Percentiles rank a stretch among this genome's conserved stretches.
Evolutionary conservation across 2,329 filamentous ascomycete genomes (phyloP).

Genomic region (Ceratocystis ficicola): DNA sequence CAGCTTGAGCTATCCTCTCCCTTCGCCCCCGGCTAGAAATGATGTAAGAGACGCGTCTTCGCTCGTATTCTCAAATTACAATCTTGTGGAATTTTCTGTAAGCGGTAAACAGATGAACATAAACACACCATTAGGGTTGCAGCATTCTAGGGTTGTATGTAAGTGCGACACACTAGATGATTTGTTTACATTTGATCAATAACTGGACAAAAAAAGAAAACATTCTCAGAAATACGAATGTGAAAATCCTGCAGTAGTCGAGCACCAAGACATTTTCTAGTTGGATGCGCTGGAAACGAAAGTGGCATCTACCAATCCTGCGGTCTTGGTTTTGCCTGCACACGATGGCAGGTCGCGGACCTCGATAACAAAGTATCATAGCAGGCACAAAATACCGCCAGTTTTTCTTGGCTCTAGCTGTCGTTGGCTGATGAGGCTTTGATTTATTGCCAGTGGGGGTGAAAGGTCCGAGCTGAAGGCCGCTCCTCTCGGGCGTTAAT

Average conservation of each 20-base stretch:
- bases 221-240: background rate
- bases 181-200: background rate
- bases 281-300: background rate
- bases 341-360: background rate
- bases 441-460: background rate
- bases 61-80: constrained; percentile 8
- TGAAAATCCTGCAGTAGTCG: constrained; percentile 1
- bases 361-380: background rate
- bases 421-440: background rate
- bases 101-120: background rate
- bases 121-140: no score
- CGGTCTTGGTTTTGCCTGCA: background rate
- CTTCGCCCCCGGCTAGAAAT: no score
- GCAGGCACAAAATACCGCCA: background rate
- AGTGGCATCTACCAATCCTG: background rate
- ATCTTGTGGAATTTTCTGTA: background rate
- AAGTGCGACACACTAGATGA: no score
- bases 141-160: background rate
- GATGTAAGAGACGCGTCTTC: background rate
- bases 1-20: background rate
- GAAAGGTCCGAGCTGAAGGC: background rate
- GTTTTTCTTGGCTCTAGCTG: background rate
- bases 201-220: background rate
- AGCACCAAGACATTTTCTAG: background rate
- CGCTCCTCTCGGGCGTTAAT: background rate